Conservation (phyloP, 2,329 filamentous ascomycete species). For the Lecanoromycetidae sp. region DNA sequence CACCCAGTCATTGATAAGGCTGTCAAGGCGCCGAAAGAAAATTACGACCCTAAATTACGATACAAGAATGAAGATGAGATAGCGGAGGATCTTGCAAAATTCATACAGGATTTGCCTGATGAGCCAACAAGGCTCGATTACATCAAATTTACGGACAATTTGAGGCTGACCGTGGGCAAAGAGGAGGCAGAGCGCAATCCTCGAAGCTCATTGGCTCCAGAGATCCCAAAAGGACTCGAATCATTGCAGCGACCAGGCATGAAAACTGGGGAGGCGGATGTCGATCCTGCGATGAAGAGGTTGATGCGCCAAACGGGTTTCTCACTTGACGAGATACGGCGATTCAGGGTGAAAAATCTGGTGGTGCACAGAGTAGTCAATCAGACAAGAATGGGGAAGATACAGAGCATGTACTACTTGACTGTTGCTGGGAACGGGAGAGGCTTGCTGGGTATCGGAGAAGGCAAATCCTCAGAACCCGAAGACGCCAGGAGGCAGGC, state of each 20-base stretch:
- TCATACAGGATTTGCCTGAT: constrained; percentile 38
- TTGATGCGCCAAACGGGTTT: constrained; percentile 48
- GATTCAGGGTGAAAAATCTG: constrained; percentile 57
- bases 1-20: constrained; percentile 67
- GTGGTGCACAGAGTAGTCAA: constrained; percentile 68
- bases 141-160: constrained; percentile 33
- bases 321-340: constrained; percentile 33
- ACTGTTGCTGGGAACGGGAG: constrained; percentile 77
- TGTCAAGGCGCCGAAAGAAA: constrained; percentile 38
- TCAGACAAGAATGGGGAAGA: constrained; percentile 93
- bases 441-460: constrained; percentile 75
- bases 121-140: constrained; percentile 36
- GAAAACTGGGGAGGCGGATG: constrained; percentile 23
- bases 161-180: constrained; percentile 40
- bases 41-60: constrained; percentile 44
- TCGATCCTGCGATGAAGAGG: constrained; percentile 31
- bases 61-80: constrained; percentile 54
- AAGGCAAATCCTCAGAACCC: constrained; percentile 72
- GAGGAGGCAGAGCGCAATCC: constrained; percentile 38
- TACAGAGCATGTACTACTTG: constrained; percentile 62
- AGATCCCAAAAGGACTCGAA: constrained; percentile 35
- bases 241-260: constrained; percentile 19
- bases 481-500: constrained; percentile 59
- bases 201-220: constrained; percentile 38
- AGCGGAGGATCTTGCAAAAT: constrained; percentile 42